Evolutionary conservation across 805 yeast species (phyloP).

Genomic region (Kuraishia ogatae): DNA sequence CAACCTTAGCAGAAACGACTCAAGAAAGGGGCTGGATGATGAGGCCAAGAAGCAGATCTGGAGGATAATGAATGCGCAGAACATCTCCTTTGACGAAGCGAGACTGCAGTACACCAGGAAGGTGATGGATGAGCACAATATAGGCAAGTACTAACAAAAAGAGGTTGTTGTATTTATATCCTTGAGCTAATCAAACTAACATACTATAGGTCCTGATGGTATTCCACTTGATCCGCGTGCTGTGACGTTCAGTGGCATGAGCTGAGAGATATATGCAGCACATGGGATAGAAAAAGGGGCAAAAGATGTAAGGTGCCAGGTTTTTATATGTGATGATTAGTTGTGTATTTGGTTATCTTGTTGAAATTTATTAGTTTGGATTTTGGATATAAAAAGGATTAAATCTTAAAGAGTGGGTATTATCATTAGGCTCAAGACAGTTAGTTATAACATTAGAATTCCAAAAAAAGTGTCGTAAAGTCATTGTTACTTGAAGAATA

Average conservation of each 20-base stretch:
- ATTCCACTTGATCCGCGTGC: conserved; percentile 60
- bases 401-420: too few relatives aligned
- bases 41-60: conserved; percentile 41
- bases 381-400: too few relatives aligned
- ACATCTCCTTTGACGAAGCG: conserved; percentile 61
- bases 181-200: neutral
- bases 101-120: conserved; percentile 40
- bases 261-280: neutral
- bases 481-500: neutral
- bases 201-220: conserved; percentile 46
- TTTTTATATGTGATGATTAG: too few relatives aligned
- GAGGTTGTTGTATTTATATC: neutral
- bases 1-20: conserved; percentile 38
- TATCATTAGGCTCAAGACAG: too few relatives aligned
- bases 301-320: too few relatives aligned
- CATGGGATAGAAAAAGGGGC: too few relatives aligned
- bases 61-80: conserved; percentile 41
- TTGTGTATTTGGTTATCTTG: too few relatives aligned
- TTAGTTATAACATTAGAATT: too few relatives aligned
- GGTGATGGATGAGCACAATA: conserved; percentile 38
- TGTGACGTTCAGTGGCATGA: conserved; percentile 29
- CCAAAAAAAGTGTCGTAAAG: too few relatives aligned
- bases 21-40: conserved; percentile 54
- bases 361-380: too few relatives aligned
- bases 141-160: conserved; percentile 16